phyloP scores from a whole-genome alignment of 345 rosid genomes.

The Melaleuca alternifolia region DNA sequence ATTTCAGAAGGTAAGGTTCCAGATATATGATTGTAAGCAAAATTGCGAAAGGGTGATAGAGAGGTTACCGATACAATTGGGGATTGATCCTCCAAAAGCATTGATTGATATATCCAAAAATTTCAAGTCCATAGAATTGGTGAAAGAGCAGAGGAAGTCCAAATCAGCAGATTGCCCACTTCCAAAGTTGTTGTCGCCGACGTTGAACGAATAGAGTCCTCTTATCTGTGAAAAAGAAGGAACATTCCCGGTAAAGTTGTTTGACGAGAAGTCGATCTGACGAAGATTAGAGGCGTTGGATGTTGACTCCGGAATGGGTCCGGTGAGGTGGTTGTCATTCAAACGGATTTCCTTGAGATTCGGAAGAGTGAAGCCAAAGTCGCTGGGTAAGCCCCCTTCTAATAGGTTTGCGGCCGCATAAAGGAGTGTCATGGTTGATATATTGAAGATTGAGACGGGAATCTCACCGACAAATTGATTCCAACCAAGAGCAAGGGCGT shows the following conservation, averaged over 20 bases:
- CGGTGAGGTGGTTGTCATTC: not conserved
- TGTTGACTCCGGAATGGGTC: not conserved
- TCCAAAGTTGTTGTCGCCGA: rapidly evolving
- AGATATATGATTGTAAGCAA: not conserved
- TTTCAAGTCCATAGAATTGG: not conserved
- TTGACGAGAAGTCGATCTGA: rapidly evolving
- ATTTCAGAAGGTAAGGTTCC: not conserved
- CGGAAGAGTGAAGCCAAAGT: not conserved
- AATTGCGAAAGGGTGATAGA: rapidly evolving
- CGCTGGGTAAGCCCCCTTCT: not conserved
- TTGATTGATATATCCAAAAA: rapidly evolving
- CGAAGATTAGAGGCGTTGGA: not conserved
- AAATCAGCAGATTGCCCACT: not conserved
- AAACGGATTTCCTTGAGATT: rapidly evolving
- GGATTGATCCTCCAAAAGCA: not conserved
- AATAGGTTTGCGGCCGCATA: rapidly evolving
- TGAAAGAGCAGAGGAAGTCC: not conserved
- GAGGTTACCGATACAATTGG: not conserved
- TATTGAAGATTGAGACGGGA: not conserved
- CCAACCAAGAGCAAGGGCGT: rapidly evolving
- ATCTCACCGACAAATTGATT: not conserved
- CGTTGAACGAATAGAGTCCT: not conserved
- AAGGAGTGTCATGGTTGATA: rapidly evolving
- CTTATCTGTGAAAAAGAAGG: not conserved
- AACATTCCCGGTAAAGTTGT: not conserved